Percentiles rank a stretch among this genome's conserved stretches.
phyloP scores from a whole-genome alignment of 2,329 filamentous ascomycete species.

The Aspergillus candidus region DNA sequence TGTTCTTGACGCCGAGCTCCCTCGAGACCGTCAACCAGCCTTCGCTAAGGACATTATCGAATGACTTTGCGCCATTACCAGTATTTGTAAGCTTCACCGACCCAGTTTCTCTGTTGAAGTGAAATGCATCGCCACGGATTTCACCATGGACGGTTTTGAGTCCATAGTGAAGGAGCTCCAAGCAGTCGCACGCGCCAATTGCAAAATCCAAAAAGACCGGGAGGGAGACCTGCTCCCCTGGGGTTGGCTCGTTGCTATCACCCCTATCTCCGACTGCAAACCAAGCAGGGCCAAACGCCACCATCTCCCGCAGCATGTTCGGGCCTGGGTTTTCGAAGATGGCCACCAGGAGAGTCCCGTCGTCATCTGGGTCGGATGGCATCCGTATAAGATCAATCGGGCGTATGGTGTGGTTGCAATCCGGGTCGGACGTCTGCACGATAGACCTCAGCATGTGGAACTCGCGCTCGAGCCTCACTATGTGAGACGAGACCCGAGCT shows the following conservation, averaged over 20 bases:
- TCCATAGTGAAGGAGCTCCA: conserved; percentile 87
- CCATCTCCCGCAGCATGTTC: conserved; percentile 64
- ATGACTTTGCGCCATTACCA: conserved; percentile 78
- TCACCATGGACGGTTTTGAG: conserved; percentile 85
- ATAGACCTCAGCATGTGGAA: conserved; percentile 76
- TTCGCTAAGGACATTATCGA: conserved; percentile 83
- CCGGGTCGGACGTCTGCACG: conserved; percentile 63
- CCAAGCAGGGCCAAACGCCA: conserved; percentile 73
- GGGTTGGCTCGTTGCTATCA: conserved; percentile 42
- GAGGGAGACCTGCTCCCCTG: conserved; percentile 60
- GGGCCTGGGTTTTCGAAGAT: conserved; percentile 73
- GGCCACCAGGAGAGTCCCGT: conserved; percentile 65
- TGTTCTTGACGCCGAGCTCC: conserved; percentile 79
- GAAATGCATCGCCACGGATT: conserved; percentile 83
- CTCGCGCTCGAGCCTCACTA: conserved; percentile 76
- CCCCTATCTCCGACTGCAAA: conserved; percentile 52
- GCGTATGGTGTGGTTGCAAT: conserved; percentile 68
- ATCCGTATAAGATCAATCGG: conserved; percentile 75
- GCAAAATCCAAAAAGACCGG: conserved; percentile 83
- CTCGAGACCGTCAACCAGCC: conserved; percentile 81
- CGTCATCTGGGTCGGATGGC: conserved; percentile 61
- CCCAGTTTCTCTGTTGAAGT: conserved; percentile 67
- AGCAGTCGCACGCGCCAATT: conserved; percentile 75
- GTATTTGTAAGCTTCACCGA: conserved; percentile 76
- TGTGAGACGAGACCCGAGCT: conserved; percentile 75